Evolutionary conservation across 768 basidiomycete genomes (phyloP), one percentile per base, ranked within the genome.

Genomic region (Pisolithus tinctorius): DNA sequence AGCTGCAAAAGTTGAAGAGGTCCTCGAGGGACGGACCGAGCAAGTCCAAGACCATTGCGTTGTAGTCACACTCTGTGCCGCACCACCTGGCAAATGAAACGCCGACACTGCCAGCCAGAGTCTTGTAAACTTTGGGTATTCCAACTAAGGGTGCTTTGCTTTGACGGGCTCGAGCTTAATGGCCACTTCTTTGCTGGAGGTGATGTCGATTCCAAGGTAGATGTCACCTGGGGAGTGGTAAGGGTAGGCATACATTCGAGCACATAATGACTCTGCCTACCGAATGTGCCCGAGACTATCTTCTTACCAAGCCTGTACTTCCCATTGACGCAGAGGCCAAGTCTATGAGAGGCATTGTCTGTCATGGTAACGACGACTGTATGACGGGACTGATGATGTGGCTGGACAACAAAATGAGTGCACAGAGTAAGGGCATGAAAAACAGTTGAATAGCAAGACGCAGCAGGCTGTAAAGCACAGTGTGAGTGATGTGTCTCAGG

Each of bases 111-210:
- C 96, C 96, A 17, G 96, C 95, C 47, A 99, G 83, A n/a, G 92
- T 93, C 84, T 97, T 98, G 74, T 86, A 88, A 45, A 90, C 88
- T 70, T 89, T 88, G 58, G 86, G 66, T 99, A 99, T 71, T 99
- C 96, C 63, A 99, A 87, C 72, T 99, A 70, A 98, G 20, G 20
- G 20, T 20, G 20, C 20, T 20, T 20, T 20, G 20, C 20, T 20
- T 20, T 20, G 20, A 20, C 93, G 2, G 94, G 97, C 73, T 99
- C 96, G 61, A 99, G 90, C 74, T 99, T 99, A 81, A 99, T 99
- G 67, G 93, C 96, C 55, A 98, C 95, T 68, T 98, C 96, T 69
- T 99, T 95, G 25, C 95, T 95, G n/a, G 95, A 97, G 67, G 98
- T 97, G 76, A 99, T 97, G 80, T 98, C 98, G 70, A 96, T 95